Percentiles rank a stretch among this genome's conserved stretches.
Evolutionary conservation across 371 early-diverging fungal genomes (phyloP).

Genomic region (Cokeromyces recurvatus): DNA sequence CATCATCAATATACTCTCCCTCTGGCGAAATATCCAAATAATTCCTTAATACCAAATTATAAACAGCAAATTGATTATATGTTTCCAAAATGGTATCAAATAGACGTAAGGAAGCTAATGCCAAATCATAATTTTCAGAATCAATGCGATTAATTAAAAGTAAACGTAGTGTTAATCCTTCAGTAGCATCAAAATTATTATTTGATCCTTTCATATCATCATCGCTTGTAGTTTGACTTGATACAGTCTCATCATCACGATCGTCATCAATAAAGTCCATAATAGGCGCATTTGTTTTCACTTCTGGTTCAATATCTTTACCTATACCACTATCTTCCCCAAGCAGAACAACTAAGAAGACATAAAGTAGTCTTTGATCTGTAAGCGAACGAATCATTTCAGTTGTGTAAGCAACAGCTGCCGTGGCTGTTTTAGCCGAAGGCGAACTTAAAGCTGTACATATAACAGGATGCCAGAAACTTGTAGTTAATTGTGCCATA

Average conservation of each 20-base stretch:
- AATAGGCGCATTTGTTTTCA: constrained; percentile 16
- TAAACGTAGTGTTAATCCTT: constrained; percentile 26
- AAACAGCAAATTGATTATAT: constrained; percentile 61
- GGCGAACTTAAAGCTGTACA: constrained; percentile 44
- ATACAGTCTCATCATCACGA: constrained; percentile 15
- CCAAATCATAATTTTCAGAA: constrained; percentile 43
- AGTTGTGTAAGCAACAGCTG: constrained; percentile 46
- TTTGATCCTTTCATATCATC: constrained; percentile 3
- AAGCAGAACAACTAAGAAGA: constrained; percentile 38
- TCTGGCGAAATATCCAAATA: constrained; percentile 44
- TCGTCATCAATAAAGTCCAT: constrained; percentile 35
- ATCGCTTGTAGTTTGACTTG: constrained; percentile 8
- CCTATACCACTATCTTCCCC: constrained; percentile 50
- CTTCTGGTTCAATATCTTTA: constrained; percentile 45
- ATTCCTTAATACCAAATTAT: constrained; percentile 58
- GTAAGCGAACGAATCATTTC: constrained; percentile 50
- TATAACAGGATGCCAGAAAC: constrained; percentile 48
- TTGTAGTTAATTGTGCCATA: constrained; percentile 44
- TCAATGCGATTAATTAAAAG: constrained; percentile 39
- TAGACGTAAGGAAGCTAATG: constrained; percentile 51
- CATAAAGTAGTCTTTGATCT: constrained; percentile 43
- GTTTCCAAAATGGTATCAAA: constrained; percentile 63
- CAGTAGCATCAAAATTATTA: background rate
- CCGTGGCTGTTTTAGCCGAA: constrained; percentile 33
- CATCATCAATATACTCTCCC: constrained; percentile 36